Evolutionary conservation across 169 alveolate genomes (phyloP).

Genomic region (Miamiensis avidus): DNA sequence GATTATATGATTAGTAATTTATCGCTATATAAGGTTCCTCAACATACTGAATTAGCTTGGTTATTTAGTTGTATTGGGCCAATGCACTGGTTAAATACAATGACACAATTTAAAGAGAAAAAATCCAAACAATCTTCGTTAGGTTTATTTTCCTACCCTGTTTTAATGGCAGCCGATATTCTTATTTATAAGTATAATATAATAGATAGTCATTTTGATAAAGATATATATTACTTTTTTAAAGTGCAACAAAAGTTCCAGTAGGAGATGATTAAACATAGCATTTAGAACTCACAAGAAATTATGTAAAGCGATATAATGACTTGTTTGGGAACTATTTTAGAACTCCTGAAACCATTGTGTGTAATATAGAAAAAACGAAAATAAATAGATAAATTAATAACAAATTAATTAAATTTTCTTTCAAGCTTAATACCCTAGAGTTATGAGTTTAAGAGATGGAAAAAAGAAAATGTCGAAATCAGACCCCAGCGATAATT

Average conservation of each 20-base stretch:
- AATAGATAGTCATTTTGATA: neutral
- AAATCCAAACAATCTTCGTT: slow-evolving; percentile 50
- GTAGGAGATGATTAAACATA: slow-evolving; percentile 81
- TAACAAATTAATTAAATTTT: too few relatives aligned
- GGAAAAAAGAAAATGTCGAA: slow-evolving; percentile 79
- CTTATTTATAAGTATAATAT: slow-evolving; percentile 51
- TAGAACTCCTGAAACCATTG: slow-evolving; percentile 46
- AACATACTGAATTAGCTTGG: slow-evolving; percentile 78
- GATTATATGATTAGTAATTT: neutral
- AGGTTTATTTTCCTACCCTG: slow-evolving; percentile 73
- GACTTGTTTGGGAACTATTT: slow-evolving; percentile 35
- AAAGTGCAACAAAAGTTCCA: slow-evolving; percentile 70
- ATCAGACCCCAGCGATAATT: slow-evolving; percentile 45
- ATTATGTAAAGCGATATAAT: slow-evolving; percentile 64
- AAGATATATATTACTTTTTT: neutral
- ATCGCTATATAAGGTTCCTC: slow-evolving; percentile 53
- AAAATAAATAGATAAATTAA: neutral
- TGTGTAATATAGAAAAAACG: slow-evolving; percentile 24
- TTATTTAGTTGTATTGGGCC: slow-evolving; percentile 73
- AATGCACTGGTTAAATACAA: slow-evolving; percentile 73
- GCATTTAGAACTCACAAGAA: slow-evolving; percentile 75
- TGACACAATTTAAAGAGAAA: slow-evolving; percentile 81
- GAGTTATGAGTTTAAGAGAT: slow-evolving; percentile 78
- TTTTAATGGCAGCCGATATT: slow-evolving; percentile 82
- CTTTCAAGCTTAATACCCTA: slow-evolving; percentile 43